Conservation (phyloP, 495 filamentous ascomycete genomes). For the Penicillium samsonianum region DNA sequence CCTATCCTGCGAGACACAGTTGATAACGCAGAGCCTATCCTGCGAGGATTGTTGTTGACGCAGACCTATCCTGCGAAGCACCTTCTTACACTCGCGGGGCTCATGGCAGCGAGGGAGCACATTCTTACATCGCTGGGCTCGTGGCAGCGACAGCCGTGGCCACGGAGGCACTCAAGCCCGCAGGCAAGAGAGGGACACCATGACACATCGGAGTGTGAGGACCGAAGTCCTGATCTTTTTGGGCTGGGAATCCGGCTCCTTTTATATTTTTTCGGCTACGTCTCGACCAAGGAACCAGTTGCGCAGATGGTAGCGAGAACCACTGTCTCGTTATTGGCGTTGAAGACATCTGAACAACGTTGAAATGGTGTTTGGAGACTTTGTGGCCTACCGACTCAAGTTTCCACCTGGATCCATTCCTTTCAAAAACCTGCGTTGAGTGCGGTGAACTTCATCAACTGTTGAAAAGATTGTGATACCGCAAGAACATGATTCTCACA, state of each 20-base stretch:
- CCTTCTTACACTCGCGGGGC: no score
- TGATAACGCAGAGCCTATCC: constrained; percentile 1
- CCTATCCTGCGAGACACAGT: background rate
- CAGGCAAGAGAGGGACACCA: constrained; percentile 1
- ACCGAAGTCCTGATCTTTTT: constrained; percentile 8
- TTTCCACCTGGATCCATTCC: background rate
- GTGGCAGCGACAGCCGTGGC: constrained; percentile 1
- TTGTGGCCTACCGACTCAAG: no score
- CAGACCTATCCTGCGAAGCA: constrained; percentile 9
- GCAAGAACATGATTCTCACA: no score
- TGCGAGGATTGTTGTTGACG: no score
- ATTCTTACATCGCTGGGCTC: background rate
- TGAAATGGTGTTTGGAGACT: no score
- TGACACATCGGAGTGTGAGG: background rate
- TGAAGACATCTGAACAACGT: no score
- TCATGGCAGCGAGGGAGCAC: no score
- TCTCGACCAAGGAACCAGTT: constrained; percentile 8
- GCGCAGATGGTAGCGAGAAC: constrained; percentile 9
- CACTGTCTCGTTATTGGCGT: no score
- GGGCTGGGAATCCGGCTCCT: constrained; percentile 3
- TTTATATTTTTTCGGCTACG: constrained; percentile 1
- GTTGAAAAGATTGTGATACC: background rate
- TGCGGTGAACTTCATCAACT: constrained; percentile 2
- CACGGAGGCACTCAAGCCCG: background rate
- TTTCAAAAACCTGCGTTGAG: constrained; percentile 3